These are phyloP conservation scores for Tulasnella sp. DNA, from an alignment of 768 basidiomycete genomes.

Conservation along the genomic window DNA sequence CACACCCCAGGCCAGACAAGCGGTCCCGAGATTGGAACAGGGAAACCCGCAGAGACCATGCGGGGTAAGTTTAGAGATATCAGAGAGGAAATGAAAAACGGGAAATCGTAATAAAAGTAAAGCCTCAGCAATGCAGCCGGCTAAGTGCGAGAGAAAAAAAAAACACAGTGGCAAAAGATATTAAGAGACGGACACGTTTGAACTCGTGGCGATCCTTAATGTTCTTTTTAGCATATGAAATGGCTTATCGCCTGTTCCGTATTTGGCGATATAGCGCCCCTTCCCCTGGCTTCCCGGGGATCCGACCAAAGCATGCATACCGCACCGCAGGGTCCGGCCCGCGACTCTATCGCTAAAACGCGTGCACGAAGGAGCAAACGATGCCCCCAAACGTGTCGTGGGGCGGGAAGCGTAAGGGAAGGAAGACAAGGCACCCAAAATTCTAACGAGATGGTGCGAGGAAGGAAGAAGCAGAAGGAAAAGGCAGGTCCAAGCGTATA, in stretches of 20 bases:
- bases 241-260: not conserved
- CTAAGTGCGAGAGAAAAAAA: not conserved
- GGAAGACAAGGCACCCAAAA: not conserved
- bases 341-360: not conserved
- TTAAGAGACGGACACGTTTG: not conserved
- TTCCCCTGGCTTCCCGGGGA: not conserved
- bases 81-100: not conserved
- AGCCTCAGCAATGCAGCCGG: not conserved
- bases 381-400: slow-evolving; percentile 8
- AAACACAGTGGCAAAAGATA: not conserved
- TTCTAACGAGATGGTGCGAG: slow-evolving; percentile 9
- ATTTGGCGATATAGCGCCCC: not conserved
- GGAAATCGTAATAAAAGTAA: not conserved
- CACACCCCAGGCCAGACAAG: slow-evolving; percentile 1
- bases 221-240: not conserved
- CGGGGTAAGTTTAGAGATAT: not conserved
- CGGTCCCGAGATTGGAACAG: not conserved
- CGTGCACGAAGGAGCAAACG: not conserved
- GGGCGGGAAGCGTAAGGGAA: not conserved
- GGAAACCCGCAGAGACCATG: not conserved
- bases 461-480: not conserved
- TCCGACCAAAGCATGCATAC: not conserved
- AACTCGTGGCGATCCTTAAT: not conserved
- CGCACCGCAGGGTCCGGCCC: slow-evolving; percentile 3
- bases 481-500: slow-evolving; percentile 7